Evolutionary conservation across 1,139 yeast species (phyloP).

Genomic region (Suhomyces chickasaworum): DNA sequence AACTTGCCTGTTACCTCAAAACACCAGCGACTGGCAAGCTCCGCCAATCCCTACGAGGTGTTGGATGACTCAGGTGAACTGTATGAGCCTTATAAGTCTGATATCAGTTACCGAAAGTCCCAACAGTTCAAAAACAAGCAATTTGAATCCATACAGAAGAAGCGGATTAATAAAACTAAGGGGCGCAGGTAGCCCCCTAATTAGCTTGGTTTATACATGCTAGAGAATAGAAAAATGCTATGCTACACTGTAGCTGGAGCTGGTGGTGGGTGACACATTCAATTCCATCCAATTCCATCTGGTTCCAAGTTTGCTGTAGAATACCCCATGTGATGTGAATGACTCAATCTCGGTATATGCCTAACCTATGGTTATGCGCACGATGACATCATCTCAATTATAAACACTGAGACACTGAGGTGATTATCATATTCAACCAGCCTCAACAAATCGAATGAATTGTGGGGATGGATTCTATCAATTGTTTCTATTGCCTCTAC

Average conservation of each 20-base stretch:
- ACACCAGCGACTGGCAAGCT: conserved; percentile 13
- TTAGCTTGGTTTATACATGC: background rate
- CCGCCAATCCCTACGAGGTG: conserved; percentile 16
- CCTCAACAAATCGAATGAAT: no score
- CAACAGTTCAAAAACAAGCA: conserved; percentile 18
- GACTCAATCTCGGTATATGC: background rate
- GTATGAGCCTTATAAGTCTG: conserved; percentile 15
- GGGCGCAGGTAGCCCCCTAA: conserved; percentile 7
- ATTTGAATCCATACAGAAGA: conserved; percentile 15
- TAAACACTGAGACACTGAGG: no score
- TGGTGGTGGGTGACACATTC: no score
- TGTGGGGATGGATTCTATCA: no score
- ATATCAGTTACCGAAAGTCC: conserved; percentile 16
- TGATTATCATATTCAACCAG: no score
- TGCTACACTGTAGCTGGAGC: background rate
- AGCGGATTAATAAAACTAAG: conserved; percentile 11
- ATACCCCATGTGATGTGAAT: background rate
- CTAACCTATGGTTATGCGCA: background rate
- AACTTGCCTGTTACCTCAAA: conserved; percentile 1
- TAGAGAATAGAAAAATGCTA: background rate
- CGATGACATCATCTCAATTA: background rate
- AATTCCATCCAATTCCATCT: background rate
- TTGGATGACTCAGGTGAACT: conserved; percentile 11
- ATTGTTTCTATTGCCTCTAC: no score
- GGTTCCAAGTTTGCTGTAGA: background rate